Base-by-base conservation (phyloP, 2,329 filamentous ascomycete genomes). In the Ophiostoma australiae region DNA sequence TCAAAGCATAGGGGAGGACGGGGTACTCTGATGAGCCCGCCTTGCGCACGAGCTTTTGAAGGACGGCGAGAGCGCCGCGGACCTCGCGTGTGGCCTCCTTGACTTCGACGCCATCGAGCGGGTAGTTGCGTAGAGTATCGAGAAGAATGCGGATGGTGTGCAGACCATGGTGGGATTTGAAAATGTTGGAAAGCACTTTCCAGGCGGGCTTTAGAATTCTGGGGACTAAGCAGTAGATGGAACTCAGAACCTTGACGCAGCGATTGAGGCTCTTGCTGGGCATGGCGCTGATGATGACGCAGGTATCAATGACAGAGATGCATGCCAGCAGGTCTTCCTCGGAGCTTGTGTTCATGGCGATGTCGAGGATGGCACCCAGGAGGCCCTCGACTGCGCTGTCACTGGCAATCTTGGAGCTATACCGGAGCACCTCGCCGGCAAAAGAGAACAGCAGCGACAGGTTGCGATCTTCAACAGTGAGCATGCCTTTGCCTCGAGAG, bases 161-260 rank as follows among this genome's bases (percentile, higher is more conserved):
- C 73, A 91, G 89, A 27, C 90, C 90, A 74, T 92, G 87, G 77
- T 93, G 90, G 1, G 91, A 93, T 75, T 84, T 88, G 81, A 89
- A 90, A 0, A 94, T 82, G 74, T 92, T 90, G 76, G 86, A 84
- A 41, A 93, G 82, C 0, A 89, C 89, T 73, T 87, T 86, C 90
- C 91, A 93, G 3, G 90, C 85, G 58, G 86, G 84, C 73, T 89
- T 87, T 72, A 87, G 82, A 13, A 91, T 82, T 66, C 80, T 82
- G 15, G 82, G 80, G 2, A 93, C 86, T 69, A 91, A 82, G 73
- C 86, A 88, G 77, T 90, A 90, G 72, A 93, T 90, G 58, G 89
- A 90, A 75, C 90, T 90, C 70, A 94, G 82, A 2, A 93, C 86
- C 73, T 90, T 87, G 48, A 94, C 83, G 76, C 89, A 92, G 44